Evolutionary conservation across 805 yeast species (phyloP), one percentile per base, ranked within the genome.

Genomic region (Starmera pachycereana): DNA sequence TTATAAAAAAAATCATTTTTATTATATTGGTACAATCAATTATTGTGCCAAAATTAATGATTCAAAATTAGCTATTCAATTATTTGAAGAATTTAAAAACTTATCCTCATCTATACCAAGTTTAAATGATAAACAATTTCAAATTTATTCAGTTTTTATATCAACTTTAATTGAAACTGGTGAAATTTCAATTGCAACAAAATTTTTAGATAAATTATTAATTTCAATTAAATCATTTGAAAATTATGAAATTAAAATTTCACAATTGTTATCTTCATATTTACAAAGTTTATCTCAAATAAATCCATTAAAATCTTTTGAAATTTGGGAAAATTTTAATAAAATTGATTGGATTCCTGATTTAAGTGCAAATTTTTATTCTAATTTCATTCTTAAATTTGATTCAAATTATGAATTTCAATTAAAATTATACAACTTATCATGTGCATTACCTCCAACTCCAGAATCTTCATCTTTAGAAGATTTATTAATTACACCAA

Each of bases 131-230:
- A 53, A 63, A 30, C 78, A 74, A 47, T 71, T 65, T 46, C 55
- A 59, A 29, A 67, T 79, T 29, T 80, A 79, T 51, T 58, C 75
- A 1, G 56, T 63, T 34, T 59, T 77, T 42, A 64, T 81, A 30
- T 68, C 75, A 29, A 66, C 79, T 2, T 60, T 81, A 39, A 65
- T 76, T 11, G 60, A 63, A 38, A 71, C 74, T 35, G 72, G 69
- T 33, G 72, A 78, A 45, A 46, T 67, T 31, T 61, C 64, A 8
- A 48, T 69, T 33, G 78, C 86, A 4, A 68, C 81, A 1, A 64
- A 69, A 42, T 68, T 80, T 41, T 59, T 82, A 49, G 83, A 81
- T 51, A 62, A 67, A 33, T 62, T 80, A 6, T 54, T 81, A 33
- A 48, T 63, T 0, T 71, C 72, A 35, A 67, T 66, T 48, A 65